Evolutionary conservation across 2,329 filamentous ascomycete species (phyloP).

Genomic region (Pseudonectria foliicola): DNA sequence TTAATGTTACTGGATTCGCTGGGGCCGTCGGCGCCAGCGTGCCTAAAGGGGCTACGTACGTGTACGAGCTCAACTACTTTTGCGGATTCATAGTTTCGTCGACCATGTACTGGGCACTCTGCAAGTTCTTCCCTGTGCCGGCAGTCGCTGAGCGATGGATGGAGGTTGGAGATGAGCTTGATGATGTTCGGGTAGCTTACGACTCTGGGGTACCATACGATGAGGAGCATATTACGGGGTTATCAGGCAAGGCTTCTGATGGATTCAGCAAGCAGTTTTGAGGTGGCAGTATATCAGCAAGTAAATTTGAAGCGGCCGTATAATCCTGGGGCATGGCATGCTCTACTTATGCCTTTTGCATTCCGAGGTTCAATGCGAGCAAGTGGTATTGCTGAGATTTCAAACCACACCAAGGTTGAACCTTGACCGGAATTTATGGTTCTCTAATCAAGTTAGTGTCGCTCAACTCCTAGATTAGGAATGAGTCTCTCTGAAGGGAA

Average conservation of each 20-base stretch:
- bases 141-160: constrained; percentile 71
- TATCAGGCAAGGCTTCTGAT: constrained; percentile 8
- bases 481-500: too few relatives aligned
- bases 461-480: too few relatives aligned
- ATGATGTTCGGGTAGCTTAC: constrained; percentile 44
- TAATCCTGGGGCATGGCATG: too few relatives aligned
- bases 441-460: too few relatives aligned
- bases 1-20: constrained; percentile 89
- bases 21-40: constrained; percentile 68
- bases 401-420: too few relatives aligned
- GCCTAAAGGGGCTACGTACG: constrained; percentile 71
- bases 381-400: too few relatives aligned
- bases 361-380: too few relatives aligned
- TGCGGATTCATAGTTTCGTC: constrained; percentile 68
- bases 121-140: constrained; percentile 62
- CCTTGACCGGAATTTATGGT: too few relatives aligned
- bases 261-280: constrained; percentile 9
- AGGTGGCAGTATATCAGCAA: not conserved
- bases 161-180: constrained; percentile 62
- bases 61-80: constrained; percentile 92
- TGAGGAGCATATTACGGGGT: constrained; percentile 25
- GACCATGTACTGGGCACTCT: constrained; percentile 62
- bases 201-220: constrained; percentile 32
- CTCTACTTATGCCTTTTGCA: too few relatives aligned
- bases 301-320: too few relatives aligned